Conservation (phyloP, 108 stramenopile genomes). For the Stephanodiscus triporus region DNA sequence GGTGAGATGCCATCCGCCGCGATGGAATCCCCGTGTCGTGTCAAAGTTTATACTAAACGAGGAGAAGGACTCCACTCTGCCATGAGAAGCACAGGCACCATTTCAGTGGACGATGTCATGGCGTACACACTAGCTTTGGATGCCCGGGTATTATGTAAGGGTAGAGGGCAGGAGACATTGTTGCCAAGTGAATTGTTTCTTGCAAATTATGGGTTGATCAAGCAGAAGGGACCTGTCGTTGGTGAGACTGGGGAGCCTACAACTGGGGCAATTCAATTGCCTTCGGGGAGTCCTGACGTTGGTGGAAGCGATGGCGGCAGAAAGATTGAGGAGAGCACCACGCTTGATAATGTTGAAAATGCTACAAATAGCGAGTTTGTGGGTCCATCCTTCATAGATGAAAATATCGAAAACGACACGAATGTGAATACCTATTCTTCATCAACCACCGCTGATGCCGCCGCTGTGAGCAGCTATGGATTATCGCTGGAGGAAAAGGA, state of each 20-base stretch:
- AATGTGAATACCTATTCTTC: neutral
- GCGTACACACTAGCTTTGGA: conserved; percentile 9
- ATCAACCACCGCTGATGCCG: neutral
- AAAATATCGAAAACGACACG: neutral
- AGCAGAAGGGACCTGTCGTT: neutral
- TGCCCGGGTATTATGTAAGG: conserved; percentile 15
- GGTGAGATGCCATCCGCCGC: neutral
- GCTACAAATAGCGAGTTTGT: no score
- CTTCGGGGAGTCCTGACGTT: neutral
- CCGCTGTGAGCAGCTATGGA: neutral
- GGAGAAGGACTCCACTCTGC: neutral
- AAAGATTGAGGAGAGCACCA: neutral
- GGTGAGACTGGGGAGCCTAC: neutral
- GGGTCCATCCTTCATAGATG: neutral
- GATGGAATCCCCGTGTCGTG: conserved; percentile 11
- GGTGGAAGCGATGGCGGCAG: neutral
- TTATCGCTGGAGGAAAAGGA: conserved; percentile 11
- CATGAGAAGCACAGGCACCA: neutral
- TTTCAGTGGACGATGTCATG: conserved; percentile 9
- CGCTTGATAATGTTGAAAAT: no score
- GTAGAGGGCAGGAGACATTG: conserved; percentile 18
- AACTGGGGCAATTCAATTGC: neutral
- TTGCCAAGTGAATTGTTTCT: conserved; percentile 14
- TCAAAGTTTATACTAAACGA: conserved; percentile 23
- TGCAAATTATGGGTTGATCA: conserved; percentile 3